Conservation (phyloP, 495 filamentous ascomycete genomes). For the Aspergillus asperescens region DNA sequence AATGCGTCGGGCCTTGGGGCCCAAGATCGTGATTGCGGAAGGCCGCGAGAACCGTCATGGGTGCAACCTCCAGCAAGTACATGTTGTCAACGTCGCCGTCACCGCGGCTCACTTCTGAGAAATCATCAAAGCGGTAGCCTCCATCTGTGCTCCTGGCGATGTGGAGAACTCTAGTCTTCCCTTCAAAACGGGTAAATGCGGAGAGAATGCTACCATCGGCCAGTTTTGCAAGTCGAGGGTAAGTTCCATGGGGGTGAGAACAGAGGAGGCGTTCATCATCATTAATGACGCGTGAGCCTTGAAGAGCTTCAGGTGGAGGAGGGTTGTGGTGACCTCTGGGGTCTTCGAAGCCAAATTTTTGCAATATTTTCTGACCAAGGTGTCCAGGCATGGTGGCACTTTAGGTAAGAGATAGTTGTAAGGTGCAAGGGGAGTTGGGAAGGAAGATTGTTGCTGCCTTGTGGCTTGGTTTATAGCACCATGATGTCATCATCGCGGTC, state of each 20-base stretch:
- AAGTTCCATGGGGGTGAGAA: slow-evolving; percentile 39
- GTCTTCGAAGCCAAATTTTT: slow-evolving; percentile 26
- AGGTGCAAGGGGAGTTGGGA: background rate
- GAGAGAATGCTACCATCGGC: slow-evolving; percentile 38
- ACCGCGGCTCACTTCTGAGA: slow-evolving; percentile 35
- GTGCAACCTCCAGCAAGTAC: slow-evolving; percentile 49
- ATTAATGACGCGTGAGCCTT: slow-evolving; percentile 26
- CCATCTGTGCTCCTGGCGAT: slow-evolving; percentile 36
- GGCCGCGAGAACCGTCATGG: slow-evolving; percentile 47
- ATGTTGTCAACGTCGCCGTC: slow-evolving; percentile 55
- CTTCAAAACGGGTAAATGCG: slow-evolving; percentile 36
- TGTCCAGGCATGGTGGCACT: slow-evolving; percentile 27
- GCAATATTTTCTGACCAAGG: slow-evolving; percentile 37
- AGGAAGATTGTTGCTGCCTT: slow-evolving; percentile 3
- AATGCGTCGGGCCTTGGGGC: slow-evolving; percentile 37
- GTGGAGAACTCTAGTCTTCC: slow-evolving; percentile 25
- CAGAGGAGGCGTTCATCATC: slow-evolving; percentile 37
- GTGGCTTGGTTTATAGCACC: background rate
- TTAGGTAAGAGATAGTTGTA: background rate
- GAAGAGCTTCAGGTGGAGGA: slow-evolving; percentile 4
- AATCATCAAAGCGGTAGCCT: slow-evolving; percentile 31
- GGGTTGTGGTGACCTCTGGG: slow-evolving; percentile 1
- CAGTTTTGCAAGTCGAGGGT: slow-evolving; percentile 36
- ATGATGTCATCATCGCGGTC: slow-evolving; percentile 1
- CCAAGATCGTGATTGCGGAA: slow-evolving; percentile 57